Evolutionary conservation across 768 basidiomycete species (phyloP), one percentile per base, ranked within the genome.

Genomic region (Asterophora parasitica): DNA sequence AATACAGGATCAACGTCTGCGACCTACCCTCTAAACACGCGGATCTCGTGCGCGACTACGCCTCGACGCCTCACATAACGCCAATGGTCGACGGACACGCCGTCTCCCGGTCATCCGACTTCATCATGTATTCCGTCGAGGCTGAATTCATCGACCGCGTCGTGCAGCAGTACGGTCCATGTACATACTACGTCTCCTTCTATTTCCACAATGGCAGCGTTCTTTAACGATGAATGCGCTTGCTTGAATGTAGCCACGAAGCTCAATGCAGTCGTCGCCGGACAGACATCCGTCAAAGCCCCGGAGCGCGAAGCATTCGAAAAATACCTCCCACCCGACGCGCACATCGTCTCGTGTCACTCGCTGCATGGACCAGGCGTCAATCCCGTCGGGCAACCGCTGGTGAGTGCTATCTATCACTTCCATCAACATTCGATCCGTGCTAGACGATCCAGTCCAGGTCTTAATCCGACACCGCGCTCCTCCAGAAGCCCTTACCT

Each of bases 281-380:
- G 95, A 1, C 95, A 99, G 64, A 99, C 95, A 0, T 94, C 91
- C 1, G 94, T 97, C 36, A 99, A 99, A 63, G 89, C 92, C 0
- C 96, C 96, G 0, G 96, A 99, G 63, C 83, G 78, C 53, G 77
- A 65, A 1, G 94, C 96, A 0, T 98, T 96, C 59, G 96, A 99
- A 56, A 78, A 79, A 28, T 74, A 89, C 58, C 82, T 98, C 2
- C 96, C 96, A 0, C 55, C 66, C 2, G 96, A 99, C 58, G 84
- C 88, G 10, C 77, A 85, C 58, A 93, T 99, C 57, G 79, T 97
- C 38, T 96, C 93, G 0, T 79, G 92, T 47, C 96, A 99, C 68
- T 96, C 93, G 15, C 67, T 99, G 16, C 96, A 99, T 62, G 95
- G 94, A 0, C 95, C 96, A 0, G 81, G 79, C 16, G 92, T 99